A percentile compares a stretch with the other conserved stretches of the same genome.
These are phyloP conservation scores for Cladophialophora chaetospira DNA, from an alignment of 2,329 filamentous ascomycete species.

Conservation along the genomic window DNA sequence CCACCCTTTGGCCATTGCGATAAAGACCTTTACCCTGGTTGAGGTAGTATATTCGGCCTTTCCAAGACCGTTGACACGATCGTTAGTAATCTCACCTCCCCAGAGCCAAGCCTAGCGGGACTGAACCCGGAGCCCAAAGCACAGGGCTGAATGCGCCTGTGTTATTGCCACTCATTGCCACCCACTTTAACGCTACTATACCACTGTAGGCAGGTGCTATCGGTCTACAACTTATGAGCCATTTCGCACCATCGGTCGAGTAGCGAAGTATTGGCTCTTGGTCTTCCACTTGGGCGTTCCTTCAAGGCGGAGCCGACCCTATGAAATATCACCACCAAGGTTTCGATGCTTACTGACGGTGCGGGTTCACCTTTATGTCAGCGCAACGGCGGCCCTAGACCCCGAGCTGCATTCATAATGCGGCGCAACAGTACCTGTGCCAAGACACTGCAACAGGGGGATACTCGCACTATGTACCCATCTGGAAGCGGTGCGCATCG, in stretches of 20 bases:
- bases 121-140: neutral
- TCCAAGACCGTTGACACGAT: neutral
- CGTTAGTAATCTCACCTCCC: neutral
- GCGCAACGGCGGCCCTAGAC: neutral
- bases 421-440: neutral
- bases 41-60: no score
- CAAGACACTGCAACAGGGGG: neutral
- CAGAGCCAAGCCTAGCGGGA: neutral
- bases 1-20: no score
- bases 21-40: no score
- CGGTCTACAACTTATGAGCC: neutral
- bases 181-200: neutral
- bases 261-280: neutral
- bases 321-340: neutral
- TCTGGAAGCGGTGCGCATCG: slow-evolving; percentile 1
- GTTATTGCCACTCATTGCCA: neutral
- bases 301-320: neutral
- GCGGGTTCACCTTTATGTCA: neutral
- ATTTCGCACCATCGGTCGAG: neutral
- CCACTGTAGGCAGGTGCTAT: slow-evolving; percentile 6
- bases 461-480: neutral
- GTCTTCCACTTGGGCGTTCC: neutral
- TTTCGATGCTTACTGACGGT: neutral
- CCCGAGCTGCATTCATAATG: neutral
- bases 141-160: neutral